phyloP scores from a whole-genome alignment of 225 moss, liverwort and hornwort genomes.

The Marchantia polymorpha region DNA sequence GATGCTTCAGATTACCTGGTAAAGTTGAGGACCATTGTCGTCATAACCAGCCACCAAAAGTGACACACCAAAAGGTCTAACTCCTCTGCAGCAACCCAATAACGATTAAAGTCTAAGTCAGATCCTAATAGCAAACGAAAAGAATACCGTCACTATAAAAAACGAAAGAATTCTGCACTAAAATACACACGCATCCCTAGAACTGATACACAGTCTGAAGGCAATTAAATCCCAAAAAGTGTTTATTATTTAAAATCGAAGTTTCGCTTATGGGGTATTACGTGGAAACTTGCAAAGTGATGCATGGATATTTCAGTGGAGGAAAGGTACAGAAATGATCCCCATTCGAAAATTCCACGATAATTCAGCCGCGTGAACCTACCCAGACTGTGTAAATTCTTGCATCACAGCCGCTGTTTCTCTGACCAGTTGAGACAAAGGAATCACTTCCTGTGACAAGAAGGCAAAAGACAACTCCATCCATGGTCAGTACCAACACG shows the following conservation, averaged over 20 bases:
- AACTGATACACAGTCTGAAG: too few species aligned
- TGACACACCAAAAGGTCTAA: conserved; percentile 94
- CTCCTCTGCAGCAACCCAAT: conserved; percentile 59
- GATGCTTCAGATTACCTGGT: conserved; percentile 51
- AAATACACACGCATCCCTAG: too few species aligned
- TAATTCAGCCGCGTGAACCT: conserved; percentile 6
- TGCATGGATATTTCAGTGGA: too few species aligned
- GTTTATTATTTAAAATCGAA: too few species aligned
- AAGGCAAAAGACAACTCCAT: background rate
- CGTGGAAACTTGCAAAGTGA: background rate
- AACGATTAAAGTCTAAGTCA: background rate
- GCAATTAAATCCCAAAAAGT: too few species aligned
- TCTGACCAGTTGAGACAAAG: conserved; percentile 54
- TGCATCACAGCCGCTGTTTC: conserved; percentile 76
- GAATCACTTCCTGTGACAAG: conserved; percentile 43
- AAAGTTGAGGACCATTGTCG: conserved; percentile 95
- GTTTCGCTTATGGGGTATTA: too few species aligned
- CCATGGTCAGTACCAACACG: background rate
- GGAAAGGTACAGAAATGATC: background rate
- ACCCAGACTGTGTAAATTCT: conserved; percentile 99
- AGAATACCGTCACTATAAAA: too few species aligned
- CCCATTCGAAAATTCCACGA: too few species aligned
- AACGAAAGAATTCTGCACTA: too few species aligned
- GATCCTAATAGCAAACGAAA: background rate
- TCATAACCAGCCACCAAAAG: conserved; percentile 92